Evolutionary conservation across 1,139 yeast genomes (phyloP).

Genomic region (Zygosaccharomyces sapae): DNA sequence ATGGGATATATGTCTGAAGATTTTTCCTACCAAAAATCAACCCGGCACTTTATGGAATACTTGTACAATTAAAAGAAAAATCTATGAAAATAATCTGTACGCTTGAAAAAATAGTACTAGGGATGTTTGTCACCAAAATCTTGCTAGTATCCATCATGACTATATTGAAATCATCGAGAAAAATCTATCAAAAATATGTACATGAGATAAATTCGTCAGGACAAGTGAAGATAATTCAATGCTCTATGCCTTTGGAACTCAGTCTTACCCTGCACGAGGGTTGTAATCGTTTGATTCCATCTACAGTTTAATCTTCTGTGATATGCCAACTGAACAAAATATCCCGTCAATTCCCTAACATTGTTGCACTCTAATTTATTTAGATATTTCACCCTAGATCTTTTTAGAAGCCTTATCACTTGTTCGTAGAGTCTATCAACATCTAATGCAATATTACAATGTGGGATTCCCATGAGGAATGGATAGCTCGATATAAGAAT

Average conservation of each 20-base stretch:
- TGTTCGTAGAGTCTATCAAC: constrained; percentile 43
- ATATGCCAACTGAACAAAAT: constrained; percentile 49
- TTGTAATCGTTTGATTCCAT: constrained; percentile 46
- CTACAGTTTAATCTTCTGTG: constrained; percentile 42
- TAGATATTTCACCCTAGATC: constrained; percentile 51
- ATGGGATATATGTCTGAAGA: constrained; percentile 32
- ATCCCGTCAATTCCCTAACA: constrained; percentile 65
- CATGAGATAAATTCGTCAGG: not conserved
- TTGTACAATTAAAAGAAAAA: constrained; percentile 34
- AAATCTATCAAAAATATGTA: constrained; percentile 14
- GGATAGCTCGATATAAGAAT: constrained; percentile 44
- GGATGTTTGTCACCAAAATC: constrained; percentile 13
- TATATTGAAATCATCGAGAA: constrained; percentile 25
- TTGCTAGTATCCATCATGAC: constrained; percentile 20
- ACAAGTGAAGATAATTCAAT: constrained; percentile 22
- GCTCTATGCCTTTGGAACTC: constrained; percentile 19
- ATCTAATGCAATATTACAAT: constrained; percentile 41
- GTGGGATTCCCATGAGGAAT: constrained; percentile 36
- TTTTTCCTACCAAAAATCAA: constrained; percentile 21
- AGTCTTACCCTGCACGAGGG: constrained; percentile 47
- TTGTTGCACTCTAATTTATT: constrained; percentile 53
- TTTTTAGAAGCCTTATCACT: constrained; percentile 43
- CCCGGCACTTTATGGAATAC: constrained; percentile 35
- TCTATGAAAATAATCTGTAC: constrained; percentile 25
- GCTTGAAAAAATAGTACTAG: constrained; percentile 8